Conservation (phyloP, 2,329 filamentous ascomycete genomes). For the Phyllosticta citriasiana region DNA sequence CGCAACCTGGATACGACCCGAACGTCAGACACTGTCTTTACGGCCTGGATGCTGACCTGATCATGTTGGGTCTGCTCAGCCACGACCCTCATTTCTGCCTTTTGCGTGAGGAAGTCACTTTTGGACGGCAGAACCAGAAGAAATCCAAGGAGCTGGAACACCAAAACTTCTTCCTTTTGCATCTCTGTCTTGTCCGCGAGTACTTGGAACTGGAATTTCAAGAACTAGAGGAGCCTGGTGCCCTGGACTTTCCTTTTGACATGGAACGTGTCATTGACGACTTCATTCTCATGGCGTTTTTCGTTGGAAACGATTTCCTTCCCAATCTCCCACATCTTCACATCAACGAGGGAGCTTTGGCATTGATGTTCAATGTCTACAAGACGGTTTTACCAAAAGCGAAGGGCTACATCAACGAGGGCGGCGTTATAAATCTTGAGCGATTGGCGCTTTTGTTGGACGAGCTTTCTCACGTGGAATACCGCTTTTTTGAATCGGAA, state of each 20-base stretch:
- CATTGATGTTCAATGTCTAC: slow-evolving; percentile 96
- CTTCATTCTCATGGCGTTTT: slow-evolving; percentile 99
- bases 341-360: slow-evolving; percentile 95
- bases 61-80: slow-evolving; percentile 94
- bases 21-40: slow-evolving; percentile 96
- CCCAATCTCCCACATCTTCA: slow-evolving; percentile 92
- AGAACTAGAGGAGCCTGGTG: slow-evolving; percentile 66
- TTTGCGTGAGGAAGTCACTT: slow-evolving; percentile 93
- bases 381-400: slow-evolving; percentile 79
- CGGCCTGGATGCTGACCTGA: slow-evolving; percentile 91
- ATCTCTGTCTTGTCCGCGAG: slow-evolving; percentile 94
- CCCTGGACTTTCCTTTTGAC: slow-evolving; percentile 70
- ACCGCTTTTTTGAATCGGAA: slow-evolving; percentile 86
- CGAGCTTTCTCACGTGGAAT: slow-evolving; percentile 79
- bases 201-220: slow-evolving; percentile 97
- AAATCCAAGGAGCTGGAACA: slow-evolving; percentile 97
- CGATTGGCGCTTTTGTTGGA: slow-evolving; percentile 69
- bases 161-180: slow-evolving; percentile 96
- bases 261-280: slow-evolving; percentile 97
- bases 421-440: slow-evolving; percentile 79
- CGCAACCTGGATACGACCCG: slow-evolving; percentile 81
- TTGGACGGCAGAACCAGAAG: slow-evolving; percentile 74
- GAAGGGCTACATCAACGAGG: slow-evolving; percentile 93
- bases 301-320: slow-evolving; percentile 97
- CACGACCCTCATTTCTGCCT: slow-evolving; percentile 98